Percentiles rank a stretch among this genome's conserved stretches.
These are phyloP conservation scores for Perkinsus marinus DNA, from an alignment of 169 alveolate genomes.

Conservation along the genomic window DNA sequence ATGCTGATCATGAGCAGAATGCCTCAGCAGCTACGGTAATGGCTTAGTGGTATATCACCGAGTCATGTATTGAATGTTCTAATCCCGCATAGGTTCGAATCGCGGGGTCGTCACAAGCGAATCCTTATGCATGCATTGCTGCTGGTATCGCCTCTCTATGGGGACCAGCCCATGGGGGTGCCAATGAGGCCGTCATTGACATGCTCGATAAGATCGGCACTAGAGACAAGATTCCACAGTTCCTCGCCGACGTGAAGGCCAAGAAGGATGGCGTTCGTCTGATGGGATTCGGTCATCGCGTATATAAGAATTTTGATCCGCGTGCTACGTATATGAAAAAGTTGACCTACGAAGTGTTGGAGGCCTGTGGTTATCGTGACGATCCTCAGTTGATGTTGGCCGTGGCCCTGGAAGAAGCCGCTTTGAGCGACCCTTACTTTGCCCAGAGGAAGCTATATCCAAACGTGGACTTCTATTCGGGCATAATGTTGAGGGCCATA, in stretches of 20 bases:
- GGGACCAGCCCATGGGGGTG: constrained; percentile 82
- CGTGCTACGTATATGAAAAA: constrained; percentile 49
- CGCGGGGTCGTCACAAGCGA: constrained; percentile 8
- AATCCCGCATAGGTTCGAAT: too few species aligned
- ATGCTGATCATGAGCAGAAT: constrained; percentile 74
- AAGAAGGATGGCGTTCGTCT: constrained; percentile 38
- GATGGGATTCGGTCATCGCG: constrained; percentile 76
- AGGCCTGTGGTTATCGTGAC: constrained; percentile 27
- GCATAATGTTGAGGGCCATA: constrained; percentile 58
- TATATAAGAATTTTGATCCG: constrained; percentile 73
- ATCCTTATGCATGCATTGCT: constrained; percentile 66
- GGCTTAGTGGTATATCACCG: too few species aligned
- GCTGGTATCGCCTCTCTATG: constrained; percentile 69
- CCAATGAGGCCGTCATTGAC: constrained; percentile 64
- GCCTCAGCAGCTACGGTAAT: constrained; percentile 67
- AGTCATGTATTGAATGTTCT: too few species aligned
- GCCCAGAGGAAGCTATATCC: constrained; percentile 64
- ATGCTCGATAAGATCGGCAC: constrained; percentile 61
- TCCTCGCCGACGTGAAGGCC: constrained; percentile 45
- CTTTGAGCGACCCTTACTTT: constrained; percentile 61
- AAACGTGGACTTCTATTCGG: constrained; percentile 75
- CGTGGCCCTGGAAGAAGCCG: constrained; percentile 51
- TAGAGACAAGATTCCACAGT: constrained; percentile 31
- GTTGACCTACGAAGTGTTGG: constrained; percentile 54
- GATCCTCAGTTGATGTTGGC: constrained; percentile 53